These are phyloP conservation scores for Rutstroemia sydowiana DNA, from an alignment of 2,329 filamentous ascomycete genomes.

Conservation along the genomic window DNA sequence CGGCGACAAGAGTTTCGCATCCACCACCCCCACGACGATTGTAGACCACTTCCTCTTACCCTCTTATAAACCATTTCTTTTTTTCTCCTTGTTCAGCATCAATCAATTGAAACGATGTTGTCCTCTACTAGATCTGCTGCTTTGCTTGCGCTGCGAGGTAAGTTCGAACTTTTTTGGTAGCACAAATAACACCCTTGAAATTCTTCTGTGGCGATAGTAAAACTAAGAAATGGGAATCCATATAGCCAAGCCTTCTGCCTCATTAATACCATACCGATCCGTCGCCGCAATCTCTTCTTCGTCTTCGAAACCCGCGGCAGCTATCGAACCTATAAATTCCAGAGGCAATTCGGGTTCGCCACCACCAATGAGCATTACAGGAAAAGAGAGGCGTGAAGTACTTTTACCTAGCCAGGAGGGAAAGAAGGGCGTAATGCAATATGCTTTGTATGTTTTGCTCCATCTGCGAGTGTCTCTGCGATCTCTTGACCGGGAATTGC, in stretches of 20 bases:
- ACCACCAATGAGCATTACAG: conserved; percentile 42
- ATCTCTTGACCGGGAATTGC: background rate
- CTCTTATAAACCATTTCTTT: conserved; percentile 15
- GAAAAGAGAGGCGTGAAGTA: conserved; percentile 58
- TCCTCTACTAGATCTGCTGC: conserved; percentile 36
- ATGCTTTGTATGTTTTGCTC: conserved; percentile 63
- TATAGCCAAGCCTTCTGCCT: conserved; percentile 57
- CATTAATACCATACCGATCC: conserved; percentile 56
- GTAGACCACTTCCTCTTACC: conserved; percentile 14
- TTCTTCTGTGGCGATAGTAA: background rate
- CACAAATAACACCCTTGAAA: conserved; percentile 14
- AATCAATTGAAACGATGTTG: conserved; percentile 31
- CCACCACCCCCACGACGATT: conserved; percentile 8
- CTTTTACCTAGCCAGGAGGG: conserved; percentile 70
- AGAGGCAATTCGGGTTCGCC: conserved; percentile 45
- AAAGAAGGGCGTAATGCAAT: conserved; percentile 76
- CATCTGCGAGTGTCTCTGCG: background rate
- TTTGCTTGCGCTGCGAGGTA: conserved; percentile 32
- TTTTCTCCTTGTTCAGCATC: conserved; percentile 19
- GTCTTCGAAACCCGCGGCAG: conserved; percentile 54
- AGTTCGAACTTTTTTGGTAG: background rate
- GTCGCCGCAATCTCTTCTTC: conserved; percentile 59
- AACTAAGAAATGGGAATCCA: background rate
- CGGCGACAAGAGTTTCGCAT: conserved; percentile 4
- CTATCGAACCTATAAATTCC: conserved; percentile 47